Conservation (phyloP, 2,329 filamentous ascomycete genomes). For the Aspergillus sp. region DNA sequence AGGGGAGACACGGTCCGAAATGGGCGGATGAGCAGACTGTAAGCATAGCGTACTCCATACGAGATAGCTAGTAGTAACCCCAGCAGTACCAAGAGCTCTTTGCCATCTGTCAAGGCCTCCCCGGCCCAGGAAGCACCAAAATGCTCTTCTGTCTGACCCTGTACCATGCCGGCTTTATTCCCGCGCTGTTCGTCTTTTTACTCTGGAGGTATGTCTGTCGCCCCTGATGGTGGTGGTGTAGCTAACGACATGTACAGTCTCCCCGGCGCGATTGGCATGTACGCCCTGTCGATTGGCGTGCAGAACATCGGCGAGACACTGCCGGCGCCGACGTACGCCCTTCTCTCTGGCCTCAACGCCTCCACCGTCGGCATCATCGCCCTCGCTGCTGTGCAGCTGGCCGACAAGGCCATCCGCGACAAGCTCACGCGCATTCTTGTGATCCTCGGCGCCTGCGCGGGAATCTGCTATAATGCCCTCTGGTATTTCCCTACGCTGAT, state of each 20-base stretch:
- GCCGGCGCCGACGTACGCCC: conserved; percentile 62
- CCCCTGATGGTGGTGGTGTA: no score
- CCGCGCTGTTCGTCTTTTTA: conserved; percentile 59
- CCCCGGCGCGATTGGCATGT: conserved; percentile 70
- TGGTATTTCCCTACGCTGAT: conserved; percentile 74
- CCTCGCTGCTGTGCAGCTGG: conserved; percentile 65
- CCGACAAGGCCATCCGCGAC: conserved; percentile 66
- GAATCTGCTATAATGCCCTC: conserved; percentile 66
- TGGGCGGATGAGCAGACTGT: conserved; percentile 71
- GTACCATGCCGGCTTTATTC: conserved; percentile 58
- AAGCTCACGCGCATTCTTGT: conserved; percentile 61
- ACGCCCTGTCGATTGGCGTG: conserved; percentile 63
- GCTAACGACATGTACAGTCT: conserved; percentile 43
- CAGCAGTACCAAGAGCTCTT: conserved; percentile 70
- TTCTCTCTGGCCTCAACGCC: conserved; percentile 69
- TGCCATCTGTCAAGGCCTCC: conserved; percentile 64
- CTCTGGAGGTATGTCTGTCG: conserved; percentile 56
- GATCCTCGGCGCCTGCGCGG: conserved; percentile 61
- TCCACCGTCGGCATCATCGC: conserved; percentile 71
- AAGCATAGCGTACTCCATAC: no score
- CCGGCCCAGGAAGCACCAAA: conserved; percentile 67
- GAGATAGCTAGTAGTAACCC: not conserved
- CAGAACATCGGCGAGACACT: conserved; percentile 58
- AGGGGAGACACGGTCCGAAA: conserved; percentile 41
- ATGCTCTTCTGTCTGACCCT: conserved; percentile 68